Percentiles rank a stretch among this genome's conserved stretches.
These are phyloP conservation scores for Vitis vinifera DNA, from an alignment of 164 flowering plant species.

Conservation along the genomic window ASM3070453v1 NC_081807.1:2646001-2646500, in stretches of 20 bases:
- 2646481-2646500: no score
- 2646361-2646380: not conserved
- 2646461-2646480: not conserved
- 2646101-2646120: no score
- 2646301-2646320: not conserved
- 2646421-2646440: conserved; percentile 4
- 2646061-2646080: not conserved
- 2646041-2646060: no score
- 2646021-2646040: no score
- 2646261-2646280: not conserved
- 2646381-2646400: not conserved
- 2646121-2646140: no score
- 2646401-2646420: not conserved
- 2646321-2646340: not conserved
- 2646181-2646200: not conserved
- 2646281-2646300: not conserved
- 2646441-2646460: not conserved
- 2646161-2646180: no score
- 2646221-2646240: not conserved
- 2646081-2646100: not conserved
- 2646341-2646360: not conserved
- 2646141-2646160: no score
- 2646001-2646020: no score
- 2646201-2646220: no score
- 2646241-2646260: not conserved